Conservation (phyloP, 2,329 filamentous ascomycete species). For the Clarireedia sp. region DNA sequence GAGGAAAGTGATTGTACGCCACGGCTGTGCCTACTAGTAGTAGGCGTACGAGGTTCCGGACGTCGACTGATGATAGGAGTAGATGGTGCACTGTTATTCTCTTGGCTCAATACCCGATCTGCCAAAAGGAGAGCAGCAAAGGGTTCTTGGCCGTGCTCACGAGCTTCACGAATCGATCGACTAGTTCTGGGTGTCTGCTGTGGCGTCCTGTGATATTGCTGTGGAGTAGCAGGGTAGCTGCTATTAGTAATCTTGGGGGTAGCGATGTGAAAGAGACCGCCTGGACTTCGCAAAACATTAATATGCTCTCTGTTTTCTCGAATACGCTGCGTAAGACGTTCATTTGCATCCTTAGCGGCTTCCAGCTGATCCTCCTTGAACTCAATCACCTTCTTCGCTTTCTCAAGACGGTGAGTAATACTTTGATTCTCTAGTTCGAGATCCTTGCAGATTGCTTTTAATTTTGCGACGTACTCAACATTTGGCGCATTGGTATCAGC, state of each 20-base stretch:
- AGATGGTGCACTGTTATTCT: slow-evolving; percentile 65
- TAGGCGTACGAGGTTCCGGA: slow-evolving; percentile 36
- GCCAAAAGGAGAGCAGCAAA: slow-evolving; percentile 63
- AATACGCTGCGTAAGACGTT: slow-evolving; percentile 72
- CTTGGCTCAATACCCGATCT: slow-evolving; percentile 69
- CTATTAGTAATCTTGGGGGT: slow-evolving; percentile 42
- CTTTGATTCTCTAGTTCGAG: slow-evolving; percentile 58
- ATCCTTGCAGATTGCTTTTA: slow-evolving; percentile 59
- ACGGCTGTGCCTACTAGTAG: slow-evolving; percentile 54
- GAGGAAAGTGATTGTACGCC: slow-evolving; percentile 80
- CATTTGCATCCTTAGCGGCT: slow-evolving; percentile 65
- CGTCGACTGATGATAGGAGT: slow-evolving; percentile 43
- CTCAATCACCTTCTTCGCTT: slow-evolving; percentile 71
- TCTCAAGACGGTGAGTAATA: slow-evolving; percentile 57
- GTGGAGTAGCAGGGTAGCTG: slow-evolving; percentile 33
- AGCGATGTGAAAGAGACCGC: slow-evolving; percentile 56
- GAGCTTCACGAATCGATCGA: slow-evolving; percentile 29
- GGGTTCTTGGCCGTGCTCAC: slow-evolving; percentile 49
- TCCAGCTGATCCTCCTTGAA: slow-evolving; percentile 68
- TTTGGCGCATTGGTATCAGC: slow-evolving; percentile 37
- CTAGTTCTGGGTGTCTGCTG: slow-evolving; percentile 42
- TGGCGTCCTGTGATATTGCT: slow-evolving; percentile 39
- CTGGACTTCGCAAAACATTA: slow-evolving; percentile 68
- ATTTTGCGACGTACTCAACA: slow-evolving; percentile 49
- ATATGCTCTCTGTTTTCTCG: slow-evolving; percentile 85